These are phyloP conservation scores for Dicorynia guianensis DNA, from an alignment of 306 rosid genomes.

Conservation along the genomic window DNA sequence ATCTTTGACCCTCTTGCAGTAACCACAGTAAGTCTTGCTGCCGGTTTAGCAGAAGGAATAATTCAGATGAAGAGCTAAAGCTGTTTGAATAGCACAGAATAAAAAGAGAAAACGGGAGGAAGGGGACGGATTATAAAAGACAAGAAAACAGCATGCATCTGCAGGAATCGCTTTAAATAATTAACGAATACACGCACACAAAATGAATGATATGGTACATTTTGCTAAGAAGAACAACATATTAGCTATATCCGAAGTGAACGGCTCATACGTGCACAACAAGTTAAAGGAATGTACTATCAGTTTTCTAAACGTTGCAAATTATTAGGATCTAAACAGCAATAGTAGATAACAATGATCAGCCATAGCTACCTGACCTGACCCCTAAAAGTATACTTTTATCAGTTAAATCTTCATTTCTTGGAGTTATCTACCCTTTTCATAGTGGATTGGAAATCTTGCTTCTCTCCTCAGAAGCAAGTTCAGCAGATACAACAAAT, in stretches of 20 bases:
- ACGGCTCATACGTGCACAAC: neutral
- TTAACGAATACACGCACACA: too few species aligned
- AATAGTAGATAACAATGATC: neutral
- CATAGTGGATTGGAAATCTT: too few species aligned
- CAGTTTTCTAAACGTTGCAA: neutral
- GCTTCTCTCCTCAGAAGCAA: too few species aligned
- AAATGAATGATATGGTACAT: too few species aligned
- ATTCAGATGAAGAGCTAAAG: neutral
- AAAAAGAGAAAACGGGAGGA: neutral
- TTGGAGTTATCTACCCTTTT: too few species aligned
- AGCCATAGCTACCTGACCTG: neutral
- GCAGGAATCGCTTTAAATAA: neutral
- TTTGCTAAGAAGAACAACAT: too few species aligned
- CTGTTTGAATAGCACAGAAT: neutral
- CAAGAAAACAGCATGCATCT: neutral
- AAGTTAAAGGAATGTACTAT: neutral
- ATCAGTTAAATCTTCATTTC: too few species aligned
- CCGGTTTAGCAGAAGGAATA: constrained; percentile 2
- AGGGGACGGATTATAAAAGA: neutral
- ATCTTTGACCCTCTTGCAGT: constrained; percentile 53
- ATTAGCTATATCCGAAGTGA: neutral
- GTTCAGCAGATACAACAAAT: too few species aligned
- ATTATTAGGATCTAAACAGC: neutral
- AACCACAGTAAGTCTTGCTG: constrained; percentile 68
- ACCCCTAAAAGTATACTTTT: neutral